Conservation (phyloP, 2,329 filamentous ascomycete species). For the Colletotrichum sp. region DNA sequence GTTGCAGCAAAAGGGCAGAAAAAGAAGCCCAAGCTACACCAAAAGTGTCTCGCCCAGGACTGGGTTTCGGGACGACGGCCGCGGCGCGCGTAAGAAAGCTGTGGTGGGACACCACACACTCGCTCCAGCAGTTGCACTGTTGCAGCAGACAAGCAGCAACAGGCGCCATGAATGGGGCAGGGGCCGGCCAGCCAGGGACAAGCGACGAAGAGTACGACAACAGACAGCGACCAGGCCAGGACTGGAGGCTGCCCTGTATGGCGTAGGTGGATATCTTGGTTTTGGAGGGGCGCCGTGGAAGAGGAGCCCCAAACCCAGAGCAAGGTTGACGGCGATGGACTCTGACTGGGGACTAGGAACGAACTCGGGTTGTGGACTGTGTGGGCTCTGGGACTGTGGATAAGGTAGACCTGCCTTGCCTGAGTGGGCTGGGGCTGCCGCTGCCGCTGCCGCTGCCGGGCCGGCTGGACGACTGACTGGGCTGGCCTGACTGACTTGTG, state of each 20-base stretch:
- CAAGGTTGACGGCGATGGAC: background rate
- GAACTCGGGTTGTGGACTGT: background rate
- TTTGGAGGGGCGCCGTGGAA: background rate
- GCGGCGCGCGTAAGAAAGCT: background rate
- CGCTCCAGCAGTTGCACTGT: background rate
- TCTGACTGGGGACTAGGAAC: background rate
- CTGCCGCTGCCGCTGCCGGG: background rate
- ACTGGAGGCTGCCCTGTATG: background rate
- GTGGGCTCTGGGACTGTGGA: background rate
- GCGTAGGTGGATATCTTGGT: background rate
- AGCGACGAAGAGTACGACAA: background rate
- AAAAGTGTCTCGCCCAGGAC: background rate
- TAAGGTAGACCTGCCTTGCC: background rate
- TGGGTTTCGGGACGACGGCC: conserved; percentile 6
- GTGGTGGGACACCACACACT: background rate
- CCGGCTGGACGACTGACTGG: background rate
- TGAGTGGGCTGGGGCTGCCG: background rate
- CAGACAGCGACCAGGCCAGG: background rate
- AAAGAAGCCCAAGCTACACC: conserved; percentile 4
- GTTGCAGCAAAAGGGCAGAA: background rate
- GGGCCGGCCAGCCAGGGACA: background rate
- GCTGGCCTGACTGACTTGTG: background rate
- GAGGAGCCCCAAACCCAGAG: background rate
- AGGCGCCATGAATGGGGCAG: background rate
- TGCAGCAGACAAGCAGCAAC: background rate